Conservation (phyloP, 2,329 filamentous ascomycete species). For the Aspergillus fijiensis region DNA sequence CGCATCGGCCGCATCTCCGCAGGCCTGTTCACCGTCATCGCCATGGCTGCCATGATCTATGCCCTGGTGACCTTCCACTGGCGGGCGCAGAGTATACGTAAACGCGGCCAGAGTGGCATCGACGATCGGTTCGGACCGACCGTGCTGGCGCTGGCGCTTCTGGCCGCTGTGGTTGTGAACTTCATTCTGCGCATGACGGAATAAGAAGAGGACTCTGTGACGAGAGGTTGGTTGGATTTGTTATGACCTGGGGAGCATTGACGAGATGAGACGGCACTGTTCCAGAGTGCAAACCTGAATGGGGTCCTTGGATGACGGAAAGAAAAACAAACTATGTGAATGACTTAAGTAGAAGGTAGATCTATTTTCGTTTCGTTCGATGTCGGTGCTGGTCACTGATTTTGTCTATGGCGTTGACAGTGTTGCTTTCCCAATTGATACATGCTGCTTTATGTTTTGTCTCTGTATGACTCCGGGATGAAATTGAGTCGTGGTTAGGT, state of each 20-base stretch:
- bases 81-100: slow-evolving; percentile 88
- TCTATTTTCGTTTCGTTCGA: neutral
- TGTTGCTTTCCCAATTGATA: neutral
- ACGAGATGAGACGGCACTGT: neutral
- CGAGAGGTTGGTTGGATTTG: too few relatives aligned
- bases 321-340: neutral
- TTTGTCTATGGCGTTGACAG: neutral
- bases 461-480: neutral
- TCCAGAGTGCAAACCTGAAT: neutral
- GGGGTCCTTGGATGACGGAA: neutral
- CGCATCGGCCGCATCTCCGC: slow-evolving; percentile 90
- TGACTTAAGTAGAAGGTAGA: neutral
- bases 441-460: neutral
- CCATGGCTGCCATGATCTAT: slow-evolving; percentile 94
- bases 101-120: slow-evolving; percentile 90
- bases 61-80: slow-evolving; percentile 95
- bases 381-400: slow-evolving; percentile 7
- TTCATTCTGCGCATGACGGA: slow-evolving; percentile 70
- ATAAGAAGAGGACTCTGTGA: neutral
- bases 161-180: slow-evolving; percentile 91
- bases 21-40: slow-evolving; percentile 88
- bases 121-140: slow-evolving; percentile 95
- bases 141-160: slow-evolving; percentile 78
- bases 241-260: neutral
- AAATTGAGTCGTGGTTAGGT: neutral